A percentile compares a stretch with the other conserved stretches of the same genome.
Evolutionary conservation across 2,329 filamentous ascomycete species (phyloP).

Genomic region (Ploettnerulaceae sp.): DNA sequence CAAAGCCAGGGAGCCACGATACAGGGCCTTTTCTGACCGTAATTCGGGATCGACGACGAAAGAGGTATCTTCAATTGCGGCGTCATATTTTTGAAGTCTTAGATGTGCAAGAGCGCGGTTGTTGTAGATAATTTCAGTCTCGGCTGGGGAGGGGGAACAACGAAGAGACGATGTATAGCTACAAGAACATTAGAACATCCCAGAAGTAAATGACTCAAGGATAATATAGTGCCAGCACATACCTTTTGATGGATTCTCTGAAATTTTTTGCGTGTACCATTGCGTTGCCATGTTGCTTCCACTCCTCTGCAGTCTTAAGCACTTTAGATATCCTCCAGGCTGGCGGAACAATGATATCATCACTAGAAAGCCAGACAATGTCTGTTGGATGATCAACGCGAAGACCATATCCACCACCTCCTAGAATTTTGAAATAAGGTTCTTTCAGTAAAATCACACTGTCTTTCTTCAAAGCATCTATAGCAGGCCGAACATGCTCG

Average conservation of each 20-base stretch:
- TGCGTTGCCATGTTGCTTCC: constrained; percentile 22
- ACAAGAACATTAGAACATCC: background rate
- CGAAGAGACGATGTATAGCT: constrained; percentile 19
- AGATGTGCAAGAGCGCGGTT: constrained; percentile 36
- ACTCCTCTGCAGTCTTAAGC: background rate
- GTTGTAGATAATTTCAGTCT: constrained; percentile 27
- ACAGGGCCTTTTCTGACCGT: constrained; percentile 14
- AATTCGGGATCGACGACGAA: background rate
- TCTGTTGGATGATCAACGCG: constrained; percentile 51
- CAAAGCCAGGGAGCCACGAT: constrained; percentile 12
- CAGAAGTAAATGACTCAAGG: too few species aligned
- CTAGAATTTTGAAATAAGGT: constrained; percentile 44
- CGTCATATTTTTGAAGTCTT: constrained; percentile 34
- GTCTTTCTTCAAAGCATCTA: constrained; percentile 35
- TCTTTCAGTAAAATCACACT: constrained; percentile 47
- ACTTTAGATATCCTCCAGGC: background rate
- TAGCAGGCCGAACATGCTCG: constrained; percentile 25
- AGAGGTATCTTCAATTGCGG: constrained; percentile 23
- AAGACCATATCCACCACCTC: constrained; percentile 39
- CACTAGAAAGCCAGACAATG: constrained; percentile 36
- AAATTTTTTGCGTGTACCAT: constrained; percentile 25
- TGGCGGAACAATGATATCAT: constrained; percentile 27
- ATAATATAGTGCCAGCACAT: background rate
- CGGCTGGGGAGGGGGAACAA: constrained; percentile 30
- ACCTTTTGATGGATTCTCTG: constrained; percentile 18